Conservation (phyloP, 2,329 filamentous ascomycete genomes). For the Ciborinia camelliae region DNA sequence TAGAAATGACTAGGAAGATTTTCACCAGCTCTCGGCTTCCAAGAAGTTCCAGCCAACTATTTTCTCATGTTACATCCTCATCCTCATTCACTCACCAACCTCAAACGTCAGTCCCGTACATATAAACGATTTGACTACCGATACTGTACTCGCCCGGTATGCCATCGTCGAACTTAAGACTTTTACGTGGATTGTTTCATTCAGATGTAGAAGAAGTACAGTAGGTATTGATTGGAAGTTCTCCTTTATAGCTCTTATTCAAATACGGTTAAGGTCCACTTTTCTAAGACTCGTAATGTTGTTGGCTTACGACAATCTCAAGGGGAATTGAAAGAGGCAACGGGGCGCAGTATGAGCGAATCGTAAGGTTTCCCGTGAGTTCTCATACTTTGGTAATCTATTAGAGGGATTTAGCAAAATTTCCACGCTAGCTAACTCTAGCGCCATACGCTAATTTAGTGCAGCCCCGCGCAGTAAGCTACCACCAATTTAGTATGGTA, state of each 20-base stretch:
- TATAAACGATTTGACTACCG: not conserved
- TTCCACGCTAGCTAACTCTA: too few species aligned
- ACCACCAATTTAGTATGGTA: too few species aligned
- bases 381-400: constrained; percentile 1
- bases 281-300: constrained; percentile 21
- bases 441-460: too few species aligned
- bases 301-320: constrained; percentile 17
- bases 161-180: not conserved
- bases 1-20: constrained; percentile 9
- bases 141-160: constrained; percentile 3
- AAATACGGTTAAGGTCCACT: constrained; percentile 17
- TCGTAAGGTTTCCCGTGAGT: constrained; percentile 5
- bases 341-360: constrained; percentile 16
- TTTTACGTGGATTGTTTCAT: constrained; percentile 6
- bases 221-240: constrained; percentile 11
- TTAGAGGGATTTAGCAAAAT: too few species aligned
- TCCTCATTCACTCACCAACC: constrained; percentile 2
- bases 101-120: constrained; percentile 14
- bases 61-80: constrained; percentile 8
- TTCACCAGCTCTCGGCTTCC: not conserved
- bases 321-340: constrained; percentile 8
- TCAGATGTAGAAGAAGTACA: constrained; percentile 5
- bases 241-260: constrained; percentile 13
- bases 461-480: too few species aligned
- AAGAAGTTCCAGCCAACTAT: not conserved